Evolutionary conservation across 176 grass and related monocot species (phyloP).

Genomic region (Oryza longistaminata): DNA sequence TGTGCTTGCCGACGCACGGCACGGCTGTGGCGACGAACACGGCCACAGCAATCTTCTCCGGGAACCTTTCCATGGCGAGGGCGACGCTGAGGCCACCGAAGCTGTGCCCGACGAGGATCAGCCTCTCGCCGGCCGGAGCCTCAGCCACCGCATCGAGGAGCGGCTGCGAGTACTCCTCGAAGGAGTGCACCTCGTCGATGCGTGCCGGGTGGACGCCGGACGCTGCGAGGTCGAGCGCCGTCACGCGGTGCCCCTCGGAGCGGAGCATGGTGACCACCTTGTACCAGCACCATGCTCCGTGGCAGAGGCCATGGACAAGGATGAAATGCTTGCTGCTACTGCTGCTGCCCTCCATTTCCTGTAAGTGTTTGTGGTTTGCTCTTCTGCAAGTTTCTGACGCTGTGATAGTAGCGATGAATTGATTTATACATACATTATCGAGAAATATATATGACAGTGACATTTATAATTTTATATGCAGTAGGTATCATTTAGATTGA

Average conservation of each 20-base stretch:
- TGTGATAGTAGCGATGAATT: background rate
- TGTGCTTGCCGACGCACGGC: constrained; percentile 22
- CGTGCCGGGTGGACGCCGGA: constrained; percentile 35
- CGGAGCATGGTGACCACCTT: constrained; percentile 28
- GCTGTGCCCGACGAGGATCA: constrained; percentile 53
- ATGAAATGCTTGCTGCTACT: constrained; percentile 38
- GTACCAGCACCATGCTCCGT: constrained; percentile 58
- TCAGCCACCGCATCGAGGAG: constrained; percentile 40
- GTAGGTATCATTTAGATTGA: background rate
- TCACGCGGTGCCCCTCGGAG: constrained; percentile 35
- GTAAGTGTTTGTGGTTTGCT: background rate
- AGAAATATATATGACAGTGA: background rate
- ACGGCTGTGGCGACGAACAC: constrained; percentile 44
- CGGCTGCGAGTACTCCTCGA: constrained; percentile 57
- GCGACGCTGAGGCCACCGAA: constrained; percentile 41
- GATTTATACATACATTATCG: background rate
- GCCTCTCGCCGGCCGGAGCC: constrained; percentile 18
- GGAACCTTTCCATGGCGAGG: constrained; percentile 54
- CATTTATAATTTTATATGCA: background rate
- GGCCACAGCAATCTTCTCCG: constrained; percentile 46
- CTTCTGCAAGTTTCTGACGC: too few species aligned
- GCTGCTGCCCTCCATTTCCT: constrained; percentile 28
- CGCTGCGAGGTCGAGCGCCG: constrained; percentile 49
- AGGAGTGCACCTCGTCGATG: constrained; percentile 47
- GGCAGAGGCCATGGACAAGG: constrained; percentile 53